phyloP scores from a whole-genome alignment of 2,329 filamentous ascomycete genomes.

The Aspergillus neoniger region DNA sequence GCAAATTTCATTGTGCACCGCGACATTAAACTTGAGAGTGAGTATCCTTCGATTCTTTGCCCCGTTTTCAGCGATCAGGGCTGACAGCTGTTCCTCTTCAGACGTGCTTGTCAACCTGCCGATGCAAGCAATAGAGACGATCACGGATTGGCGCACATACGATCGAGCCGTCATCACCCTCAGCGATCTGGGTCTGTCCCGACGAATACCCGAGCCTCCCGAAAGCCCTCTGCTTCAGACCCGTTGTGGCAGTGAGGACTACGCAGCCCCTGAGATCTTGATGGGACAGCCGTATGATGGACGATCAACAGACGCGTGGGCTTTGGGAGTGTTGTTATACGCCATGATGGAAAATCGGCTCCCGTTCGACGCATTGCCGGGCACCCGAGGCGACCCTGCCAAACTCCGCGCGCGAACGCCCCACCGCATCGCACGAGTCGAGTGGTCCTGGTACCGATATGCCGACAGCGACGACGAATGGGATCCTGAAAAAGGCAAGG shows the following conservation, averaged over 20 bases:
- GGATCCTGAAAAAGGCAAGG: constrained; percentile 67
- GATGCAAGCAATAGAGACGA: constrained; percentile 64
- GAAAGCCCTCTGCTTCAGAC: constrained; percentile 89
- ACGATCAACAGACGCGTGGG: constrained; percentile 90
- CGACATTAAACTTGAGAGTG: constrained; percentile 98
- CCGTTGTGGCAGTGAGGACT: constrained; percentile 93
- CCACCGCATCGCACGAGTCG: constrained; percentile 91
- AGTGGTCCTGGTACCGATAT: constrained; percentile 93
- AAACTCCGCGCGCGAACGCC: constrained; percentile 79
- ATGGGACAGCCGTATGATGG: constrained; percentile 95
- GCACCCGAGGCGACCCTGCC: constrained; percentile 69
- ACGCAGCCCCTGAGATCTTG: constrained; percentile 93
- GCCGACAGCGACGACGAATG: constrained; percentile 84
- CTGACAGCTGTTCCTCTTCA: constrained; percentile 40
- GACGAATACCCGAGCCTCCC: constrained; percentile 70
- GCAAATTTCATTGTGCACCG: constrained; percentile 84
- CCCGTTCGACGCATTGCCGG: constrained; percentile 87
- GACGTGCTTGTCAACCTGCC: constrained; percentile 90
- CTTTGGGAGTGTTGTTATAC: constrained; percentile 88
- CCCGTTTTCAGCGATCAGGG: background rate
- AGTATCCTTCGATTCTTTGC: constrained; percentile 38
- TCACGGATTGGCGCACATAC: constrained; percentile 71
- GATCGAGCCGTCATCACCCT: constrained; percentile 83
- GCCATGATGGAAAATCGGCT: constrained; percentile 89
- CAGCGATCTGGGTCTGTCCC: constrained; percentile 86